Conservation (phyloP, 2,329 filamentous ascomycete genomes). For the Hypoxylon sp. region DNA sequence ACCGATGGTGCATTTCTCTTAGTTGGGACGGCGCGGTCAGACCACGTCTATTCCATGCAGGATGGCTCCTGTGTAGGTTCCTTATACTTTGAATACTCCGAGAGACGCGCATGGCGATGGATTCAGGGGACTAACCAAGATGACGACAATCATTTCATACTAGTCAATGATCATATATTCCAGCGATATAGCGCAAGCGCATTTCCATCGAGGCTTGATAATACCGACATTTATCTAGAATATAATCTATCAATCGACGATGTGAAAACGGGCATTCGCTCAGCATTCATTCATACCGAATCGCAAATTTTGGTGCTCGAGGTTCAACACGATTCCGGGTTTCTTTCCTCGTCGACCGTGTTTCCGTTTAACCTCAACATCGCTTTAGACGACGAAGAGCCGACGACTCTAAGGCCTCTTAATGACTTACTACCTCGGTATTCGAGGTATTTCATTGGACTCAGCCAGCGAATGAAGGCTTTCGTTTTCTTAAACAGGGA, state of each 20-base stretch:
- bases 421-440: not conserved
- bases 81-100: not conserved
- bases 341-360: conserved; percentile 6
- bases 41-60: conserved; percentile 5
- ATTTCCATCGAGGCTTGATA: not conserved
- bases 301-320: conserved; percentile 6
- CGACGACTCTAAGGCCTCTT: not conserved
- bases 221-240: not conserved
- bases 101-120: conserved; percentile 14
- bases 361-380: conserved; percentile 1
- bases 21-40: not conserved
- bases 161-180: conserved; percentile 1
- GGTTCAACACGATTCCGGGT: conserved; percentile 3
- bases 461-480: not conserved
- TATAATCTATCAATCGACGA: conserved; percentile 5
- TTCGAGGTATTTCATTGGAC: conserved; percentile 1
- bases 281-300: not conserved
- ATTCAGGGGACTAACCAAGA: not conserved
- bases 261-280: conserved; percentile 1
- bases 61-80: not conserved
- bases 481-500: conserved; percentile 9
- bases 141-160: not conserved
- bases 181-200: conserved; percentile 9
- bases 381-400: not conserved
- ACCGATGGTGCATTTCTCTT: not conserved